Base-by-base conservation (phyloP, 2,329 filamentous ascomycete genomes). In the Nothomitra cinnamomea region DNA sequence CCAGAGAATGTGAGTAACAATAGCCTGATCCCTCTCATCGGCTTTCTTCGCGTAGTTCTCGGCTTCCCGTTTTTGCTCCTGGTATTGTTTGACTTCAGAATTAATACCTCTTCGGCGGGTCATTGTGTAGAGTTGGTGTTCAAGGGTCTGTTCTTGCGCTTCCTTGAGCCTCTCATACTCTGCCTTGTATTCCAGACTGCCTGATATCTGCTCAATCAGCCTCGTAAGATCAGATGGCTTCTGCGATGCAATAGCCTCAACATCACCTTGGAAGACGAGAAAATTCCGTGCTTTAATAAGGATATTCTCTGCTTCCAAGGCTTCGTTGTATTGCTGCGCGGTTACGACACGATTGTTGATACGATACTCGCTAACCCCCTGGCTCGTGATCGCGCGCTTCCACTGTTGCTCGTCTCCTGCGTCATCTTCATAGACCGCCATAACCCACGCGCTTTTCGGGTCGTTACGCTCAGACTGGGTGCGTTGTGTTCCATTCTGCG, bases 351-450 rank as follows among this genome's bases (percentile, higher is more conserved):
- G 83, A 60, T 94, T 88, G 70, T 98, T 96, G 74, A 98, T 95
- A 57, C 90, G 83, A 67, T 96, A 98, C 68, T 96, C 90, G 72
- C 89, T 95, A 25, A 82, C 81, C 48, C 92, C 92, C 57, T 82
- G 77, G 60, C 77, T 87, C 2, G 89, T 96, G 66, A 98, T 98
- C 59, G 82, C 83, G 57, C 92, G 86, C 70, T 95, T 95, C 92
- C 92, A 98, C 60, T 83, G 82, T 64, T 95, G 89, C 67, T 94
- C 87, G 62, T 95, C 87, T 48, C 88, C 90, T 1, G 88, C 88
- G 65, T 98, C 92, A 64, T 98, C 92, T 65, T 95, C 89, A 67
- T 96, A 98, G 15, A 98, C 90, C 28, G 92, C 92, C 88, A 95
- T 96, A 13, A 98, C 94, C 90, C 90, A 98, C 2, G 92, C 94